phyloP scores from a whole-genome alignment of 371 early-diverging fungal species.

The Actinomortierella wolfii region DNA sequence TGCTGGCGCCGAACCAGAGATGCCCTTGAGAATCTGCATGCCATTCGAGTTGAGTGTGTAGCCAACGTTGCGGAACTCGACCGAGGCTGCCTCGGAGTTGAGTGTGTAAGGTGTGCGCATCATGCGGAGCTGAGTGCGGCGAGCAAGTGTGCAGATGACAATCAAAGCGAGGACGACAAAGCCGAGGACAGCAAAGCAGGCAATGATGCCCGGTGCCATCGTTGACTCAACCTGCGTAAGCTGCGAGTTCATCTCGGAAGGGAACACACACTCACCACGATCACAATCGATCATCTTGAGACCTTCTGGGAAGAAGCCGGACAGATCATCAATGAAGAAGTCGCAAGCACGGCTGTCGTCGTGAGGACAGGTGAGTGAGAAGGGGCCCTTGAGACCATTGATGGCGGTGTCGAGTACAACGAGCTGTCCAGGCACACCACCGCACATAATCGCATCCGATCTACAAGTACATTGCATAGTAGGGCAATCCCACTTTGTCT shows the following conservation, averaged over 20 bases:
- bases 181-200: constrained; percentile 27
- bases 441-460: constrained; percentile 27
- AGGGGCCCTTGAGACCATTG: constrained; percentile 26
- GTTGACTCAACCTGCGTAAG: constrained; percentile 6
- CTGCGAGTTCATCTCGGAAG: constrained; percentile 26
- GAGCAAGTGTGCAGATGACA: constrained; percentile 25
- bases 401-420: constrained; percentile 11
- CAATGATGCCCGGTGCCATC: constrained; percentile 32
- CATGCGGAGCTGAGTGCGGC: constrained; percentile 26
- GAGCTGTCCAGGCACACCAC: constrained; percentile 25
- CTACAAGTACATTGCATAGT: constrained; percentile 19
- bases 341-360: constrained; percentile 18
- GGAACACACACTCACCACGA: constrained; percentile 40
- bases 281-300: constrained; percentile 35
- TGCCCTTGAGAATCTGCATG: constrained; percentile 41
- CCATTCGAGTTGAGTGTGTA: constrained; percentile 43
- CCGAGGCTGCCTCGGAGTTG: constrained; percentile 40
- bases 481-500: constrained; percentile 31
- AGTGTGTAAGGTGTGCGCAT: constrained; percentile 20
- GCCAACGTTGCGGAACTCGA: constrained; percentile 45
- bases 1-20: constrained; percentile 39
- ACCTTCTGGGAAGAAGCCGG: constrained; percentile 38
- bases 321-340: constrained; percentile 24
- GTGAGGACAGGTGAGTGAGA: constrained; percentile 32
- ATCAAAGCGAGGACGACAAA: constrained; percentile 22